Evolutionary conservation across 805 yeast genomes (phyloP), one percentile per base, ranked within the genome.

Genomic region (Wickerhamiella sorbophila): DNA sequence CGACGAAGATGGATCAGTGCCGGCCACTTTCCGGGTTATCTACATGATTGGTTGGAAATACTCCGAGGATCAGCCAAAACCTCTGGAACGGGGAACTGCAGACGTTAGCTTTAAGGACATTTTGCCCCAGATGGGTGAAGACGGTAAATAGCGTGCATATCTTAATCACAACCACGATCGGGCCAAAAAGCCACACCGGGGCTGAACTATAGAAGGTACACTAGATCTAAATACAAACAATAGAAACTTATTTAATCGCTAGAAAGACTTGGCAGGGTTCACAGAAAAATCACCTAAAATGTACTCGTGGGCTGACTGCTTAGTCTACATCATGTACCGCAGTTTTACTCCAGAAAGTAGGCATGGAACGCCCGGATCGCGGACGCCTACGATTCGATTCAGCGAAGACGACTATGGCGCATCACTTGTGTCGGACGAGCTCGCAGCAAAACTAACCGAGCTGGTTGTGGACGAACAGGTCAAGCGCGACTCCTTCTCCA

Each of bases 11-110:
- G 63, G 62, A 3, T 63, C 74, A 0, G 56, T 83, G n/a, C 94
- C 94, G 1, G 86, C 84, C 8, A 83, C 94, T 0, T 84, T 73
- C 60, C 64, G 84, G 46, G 72, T 84, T 41, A 73, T 83, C 20
- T 79, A 78, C 56, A 78, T 83, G 85, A 80, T 84, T 55, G 94
- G 94, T 2, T 84, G 94, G 94, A 84, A 81, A 57, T 75, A 77
- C 48, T 71, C 82, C 42, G 72, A 72, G 5, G 55, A 60, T 39
- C 84, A 81, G 55, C 85, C 87, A 2, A 64, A 77, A 54, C 88
- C 94, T 1, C 67, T 81, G 45, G 69, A 69, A 39, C 65, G 93
- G 48, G 94, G 94, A 1, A 54, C 79, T 17, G 91, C 78, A 1
- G 74, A 76, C 52, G 68, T 82, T 33, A 75, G 66, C 47, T 61